Conservation (phyloP, 1,284 basidiomycete genomes). For the Cutaneotrichosporon arboriforme region DNA sequence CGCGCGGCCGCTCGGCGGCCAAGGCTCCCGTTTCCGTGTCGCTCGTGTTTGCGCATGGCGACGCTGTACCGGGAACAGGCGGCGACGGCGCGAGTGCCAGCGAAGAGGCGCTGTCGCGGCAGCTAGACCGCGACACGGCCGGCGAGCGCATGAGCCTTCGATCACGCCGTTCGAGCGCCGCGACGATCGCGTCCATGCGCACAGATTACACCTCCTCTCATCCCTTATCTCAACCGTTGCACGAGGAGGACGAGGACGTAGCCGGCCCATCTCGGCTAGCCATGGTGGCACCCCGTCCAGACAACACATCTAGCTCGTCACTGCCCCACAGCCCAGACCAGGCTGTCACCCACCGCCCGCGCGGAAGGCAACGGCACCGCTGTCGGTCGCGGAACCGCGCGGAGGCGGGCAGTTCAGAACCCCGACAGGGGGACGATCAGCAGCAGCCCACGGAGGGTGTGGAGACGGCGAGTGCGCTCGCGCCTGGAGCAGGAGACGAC, state of each 20-base stretch:
- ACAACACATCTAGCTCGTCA: not conserved
- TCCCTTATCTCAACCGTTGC: conserved; percentile 10
- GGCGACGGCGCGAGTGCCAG: conserved; percentile 11
- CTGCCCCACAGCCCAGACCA: not conserved
- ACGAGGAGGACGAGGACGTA: conserved; percentile 20
- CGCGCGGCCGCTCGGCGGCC: conserved; percentile 19
- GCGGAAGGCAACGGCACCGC: too few relatives aligned
- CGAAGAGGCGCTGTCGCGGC: conserved; percentile 34
- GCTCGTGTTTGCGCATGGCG: conserved; percentile 35
- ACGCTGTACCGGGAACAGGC: conserved; percentile 7
- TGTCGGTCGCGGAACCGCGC: too few relatives aligned
- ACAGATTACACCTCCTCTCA: conserved; percentile 4
- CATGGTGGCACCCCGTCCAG: not conserved
- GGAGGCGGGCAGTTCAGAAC: too few relatives aligned
- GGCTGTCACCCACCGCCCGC: too few relatives aligned
- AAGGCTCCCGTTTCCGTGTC: conserved; percentile 27
- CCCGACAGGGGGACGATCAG: too few relatives aligned
- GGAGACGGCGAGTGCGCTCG: too few relatives aligned
- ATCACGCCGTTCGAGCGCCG: conserved; percentile 31
- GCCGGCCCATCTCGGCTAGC: not conserved
- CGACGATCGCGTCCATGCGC: conserved; percentile 25
- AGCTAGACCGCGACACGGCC: conserved; percentile 39
- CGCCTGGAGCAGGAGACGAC: too few relatives aligned
- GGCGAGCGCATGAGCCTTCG: conserved; percentile 39
- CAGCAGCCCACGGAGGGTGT: too few relatives aligned